Evolutionary conservation across 2,329 filamentous ascomycete species (phyloP), one percentile per base, ranked within the genome.

Genomic region (Diaporthe eres): DNA sequence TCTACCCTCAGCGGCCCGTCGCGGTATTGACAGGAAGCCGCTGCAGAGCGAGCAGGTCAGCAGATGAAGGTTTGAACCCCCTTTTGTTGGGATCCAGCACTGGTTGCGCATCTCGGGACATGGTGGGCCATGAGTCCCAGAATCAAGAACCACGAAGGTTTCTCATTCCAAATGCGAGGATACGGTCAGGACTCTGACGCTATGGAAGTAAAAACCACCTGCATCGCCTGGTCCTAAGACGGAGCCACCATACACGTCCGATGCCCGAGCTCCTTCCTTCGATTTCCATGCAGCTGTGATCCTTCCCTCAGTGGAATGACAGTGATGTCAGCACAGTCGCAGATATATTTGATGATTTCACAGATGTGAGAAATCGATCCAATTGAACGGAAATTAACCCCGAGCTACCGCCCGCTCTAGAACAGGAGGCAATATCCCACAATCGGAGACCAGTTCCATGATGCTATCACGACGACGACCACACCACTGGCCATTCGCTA

Each of bases 261-360:
- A 53, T 68, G 22, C 65, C 63, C 63, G 63, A 37, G 15, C 34
- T 39, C 17, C 31, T 13, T 53, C 31, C 31, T 53, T 19, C 44
- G 34, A 37, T 51, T 31, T 39, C 5, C 47, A 53, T 68, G 65
- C 65, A 39, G 49, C 47, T 31, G 34, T 68, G 65, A 68, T 53
- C 65, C 47, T 53, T 53, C 65, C 0, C 5, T 34, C 47, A 28
- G 47, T 15, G 65, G 47, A 51, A 53, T 12, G 47, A 13, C 13
- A 53, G 31, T 53, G 31, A 68, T 68, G 65, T 68, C 47, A 68
- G 47, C 65, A 5, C 22, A 53, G 31, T 68, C n/a, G 65, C 31
- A 68, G 28, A 28, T 68, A 39, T 39, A 39, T 39, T 39, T 39
- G 37, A 39, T 19, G 49, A 53, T 6, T 53, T 68, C 31, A 39